Base-by-base conservation (phyloP, 805 yeast species). In the Alloascoidea africana region DNA sequence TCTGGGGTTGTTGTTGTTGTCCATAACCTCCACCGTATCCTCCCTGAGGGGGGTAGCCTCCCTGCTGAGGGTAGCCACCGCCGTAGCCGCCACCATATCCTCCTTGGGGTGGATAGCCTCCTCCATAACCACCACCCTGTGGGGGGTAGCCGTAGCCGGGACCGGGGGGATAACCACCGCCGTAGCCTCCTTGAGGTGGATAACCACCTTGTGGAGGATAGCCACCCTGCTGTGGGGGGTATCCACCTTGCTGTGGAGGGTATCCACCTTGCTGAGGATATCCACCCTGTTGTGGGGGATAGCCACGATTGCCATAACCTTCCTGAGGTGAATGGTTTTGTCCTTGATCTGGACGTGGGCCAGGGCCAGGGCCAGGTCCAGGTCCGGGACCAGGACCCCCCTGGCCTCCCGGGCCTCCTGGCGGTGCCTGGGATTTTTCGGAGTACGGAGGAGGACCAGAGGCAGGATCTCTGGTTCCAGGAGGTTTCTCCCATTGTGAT, bases 401-500 rank as follows among this genome's bases (percentile, higher is more conserved):
- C 30, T 8, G 30, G 8, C 30, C 30, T 23, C n/a, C 13, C 8
- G 30, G 30, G 16, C 32, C 32, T 18, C 37, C 38, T 18, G 38
- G 38, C 33, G 34, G 35, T 4, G 14, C 19, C 16, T 43, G 46
- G 41, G 48, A 8, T n/a, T n/a, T n/a, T n/a, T 23, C 30, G n/a
- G 30, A 23, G n/a, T 23, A 23, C 8, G 72, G 71, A 5, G 77
- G 76, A 2, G 64, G 62, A 2, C 49, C 55, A n/a, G n/a, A n/a
- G n/a, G n/a, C n/a, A 5, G 59, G 55, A 52, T 69, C 68, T 1
- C 46, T 52, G 0, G 83, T 71, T 1, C 79, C 79, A 6, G 42
- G 41, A 13, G 96, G 96, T 11, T 76, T 73, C 38, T 83, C 94
- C 97, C 97, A 89, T 55, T 86, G 96, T 0, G 95, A 83, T 46